These are phyloP conservation scores for Parafenestella ontariensis DNA, from an alignment of 2,329 filamentous ascomycete species.

Conservation along the genomic window DNA sequence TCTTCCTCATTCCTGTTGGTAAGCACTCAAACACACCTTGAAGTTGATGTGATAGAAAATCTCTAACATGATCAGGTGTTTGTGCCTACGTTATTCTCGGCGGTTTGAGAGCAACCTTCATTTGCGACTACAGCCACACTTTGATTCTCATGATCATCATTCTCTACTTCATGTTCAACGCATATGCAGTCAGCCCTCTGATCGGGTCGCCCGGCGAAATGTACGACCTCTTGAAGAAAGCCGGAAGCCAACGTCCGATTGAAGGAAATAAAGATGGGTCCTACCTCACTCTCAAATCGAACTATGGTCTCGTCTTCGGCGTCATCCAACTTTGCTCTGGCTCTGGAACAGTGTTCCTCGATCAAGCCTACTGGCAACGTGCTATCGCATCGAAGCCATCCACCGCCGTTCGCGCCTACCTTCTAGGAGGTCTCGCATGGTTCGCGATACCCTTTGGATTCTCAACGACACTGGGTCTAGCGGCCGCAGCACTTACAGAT, in stretches of 20 bases:
- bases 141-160: slow-evolving; percentile 54
- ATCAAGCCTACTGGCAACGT: slow-evolving; percentile 57
- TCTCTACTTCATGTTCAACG: slow-evolving; percentile 54
- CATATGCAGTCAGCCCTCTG: slow-evolving; percentile 49
- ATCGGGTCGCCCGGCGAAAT: slow-evolving; percentile 50
- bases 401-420: slow-evolving; percentile 37
- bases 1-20: slow-evolving; percentile 53
- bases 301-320: slow-evolving; percentile 54
- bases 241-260: slow-evolving; percentile 47
- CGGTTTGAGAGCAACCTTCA: slow-evolving; percentile 53
- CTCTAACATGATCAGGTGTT: slow-evolving; percentile 35
- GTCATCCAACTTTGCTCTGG: slow-evolving; percentile 52
- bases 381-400: slow-evolving; percentile 46
- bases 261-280: slow-evolving; percentile 50
- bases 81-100: slow-evolving; percentile 46
- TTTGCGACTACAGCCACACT: slow-evolving; percentile 51
- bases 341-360: slow-evolving; percentile 50
- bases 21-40: slow-evolving; percentile 3
- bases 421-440: slow-evolving; percentile 56
- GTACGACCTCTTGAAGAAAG: slow-evolving; percentile 51
- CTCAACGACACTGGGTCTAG: slow-evolving; percentile 56
- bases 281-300: slow-evolving; percentile 51
- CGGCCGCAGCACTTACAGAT: slow-evolving; percentile 53
- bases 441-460: slow-evolving; percentile 58
- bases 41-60: not conserved